Evolutionary conservation across 2,329 filamentous ascomycete genomes (phyloP), one percentile per base, ranked within the genome.

Genomic region (Camptophora hylomeconis): DNA sequence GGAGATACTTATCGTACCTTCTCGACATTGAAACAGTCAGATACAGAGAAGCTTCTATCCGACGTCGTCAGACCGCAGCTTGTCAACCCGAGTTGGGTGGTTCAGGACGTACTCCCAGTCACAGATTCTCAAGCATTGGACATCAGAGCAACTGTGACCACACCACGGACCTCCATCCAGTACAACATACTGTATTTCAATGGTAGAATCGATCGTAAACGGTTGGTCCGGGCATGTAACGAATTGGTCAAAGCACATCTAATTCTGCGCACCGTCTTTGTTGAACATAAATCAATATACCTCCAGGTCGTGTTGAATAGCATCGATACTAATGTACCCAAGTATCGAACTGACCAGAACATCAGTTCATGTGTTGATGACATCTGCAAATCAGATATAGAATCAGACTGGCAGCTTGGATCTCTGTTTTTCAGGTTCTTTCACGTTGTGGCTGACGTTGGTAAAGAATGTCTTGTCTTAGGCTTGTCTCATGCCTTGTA

Each of bases 401-500:
- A 69, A 40, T 61, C 63, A 4, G 58, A 57, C 4, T 67, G 72
- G 44, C 64, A 66, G 0, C 59, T 68, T 6, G 74, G 73, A 2
- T 69, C 71, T 2, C 56, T 67, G 10, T 75, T 75, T 36, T 61
- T 70, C 32, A 69, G 71, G 37, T 74, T 70, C 57, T 63, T 70
- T 40, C 60, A 67, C 24, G 54, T 72, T 23, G 55, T 57, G 32
- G 55, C 55, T 31, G 49, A 47, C 31, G 41, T 44, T 8, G 54
- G 52, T 13, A 45, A 58, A 7, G 49, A 54, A 4, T 59, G 61
- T 24, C 64, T 78, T 9, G 54, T 67, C 5, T n/a, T 42, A 46
- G 67, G 74, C 32, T 65, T 80, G 31, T 78, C 73, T 0, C 75
- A 80, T 47, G 69, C 74, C 1, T 74, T 79, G 40, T 79, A 78